Evolutionary conservation across 768 basidiomycete genomes (phyloP), one percentile per base, ranked within the genome.

Genomic region (Amanita subjunquillea): DNA sequence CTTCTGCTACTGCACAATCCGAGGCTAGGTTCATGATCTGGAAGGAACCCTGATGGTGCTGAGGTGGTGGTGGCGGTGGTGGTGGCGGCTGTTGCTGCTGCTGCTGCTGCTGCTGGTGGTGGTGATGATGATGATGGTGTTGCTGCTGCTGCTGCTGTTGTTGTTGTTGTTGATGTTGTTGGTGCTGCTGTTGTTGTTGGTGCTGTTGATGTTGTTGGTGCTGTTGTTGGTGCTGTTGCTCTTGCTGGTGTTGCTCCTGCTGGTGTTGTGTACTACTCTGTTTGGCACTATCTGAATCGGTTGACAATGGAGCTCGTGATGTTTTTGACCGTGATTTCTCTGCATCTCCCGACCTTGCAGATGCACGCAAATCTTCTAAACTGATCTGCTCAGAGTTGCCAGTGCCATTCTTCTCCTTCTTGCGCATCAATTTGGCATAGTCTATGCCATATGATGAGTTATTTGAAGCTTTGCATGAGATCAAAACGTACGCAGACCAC

Each of bases 391-490:
- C 74, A 3, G 66, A 63, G 40, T 80, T 75, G 17, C 83, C 79
- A 41, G 78, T 79, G n/a, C 73, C 66, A 8, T 70, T 73, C 63
- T 88, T 88, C 44, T 87, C 85, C 41, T 82, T 76, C 61, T 89
- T 88, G 47, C 87, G 81, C 70, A 87, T 80, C 29, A 90, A 74
- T 61, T 90, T 90, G 8, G 87, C 87, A 58, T 90, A 90, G 67
- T 90, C 87, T 90, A 48, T 38, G 15, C 41, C 47, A 30, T 30
- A 37, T 23, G 38, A 37, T 51, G 17, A 44, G 41, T 10, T 10
- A 25, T 30, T 7, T 22, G 39, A 48, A 5, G 34, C 34, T 25
- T 23, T 48, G 38, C 20, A 51, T 15, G 17, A 32, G 53, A 41
- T n/a, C 29, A 48, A 55, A 40, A 81, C 85, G 63, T 65, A 91